phyloP scores from a whole-genome alignment of 768 basidiomycete genomes.

The Amanita muscaria region DNA sequence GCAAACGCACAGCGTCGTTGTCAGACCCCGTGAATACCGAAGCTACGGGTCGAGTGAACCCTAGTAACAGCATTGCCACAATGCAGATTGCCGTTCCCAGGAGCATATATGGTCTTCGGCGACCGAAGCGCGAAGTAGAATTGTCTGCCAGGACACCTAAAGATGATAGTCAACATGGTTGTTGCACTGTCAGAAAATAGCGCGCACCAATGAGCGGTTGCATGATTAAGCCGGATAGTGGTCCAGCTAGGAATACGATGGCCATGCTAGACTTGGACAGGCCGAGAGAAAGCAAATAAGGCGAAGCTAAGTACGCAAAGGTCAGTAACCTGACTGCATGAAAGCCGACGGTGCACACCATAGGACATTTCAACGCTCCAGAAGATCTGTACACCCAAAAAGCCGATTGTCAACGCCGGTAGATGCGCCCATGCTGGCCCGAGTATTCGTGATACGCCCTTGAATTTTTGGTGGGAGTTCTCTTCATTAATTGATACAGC shows the following conservation, averaged over 20 bases:
- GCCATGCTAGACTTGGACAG: slow-evolving; percentile 82
- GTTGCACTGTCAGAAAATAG: not conserved
- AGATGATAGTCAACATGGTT: slow-evolving; percentile 17
- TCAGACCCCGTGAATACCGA: slow-evolving; percentile 31
- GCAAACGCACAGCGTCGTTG: slow-evolving; percentile 22
- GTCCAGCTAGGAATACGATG: slow-evolving; percentile 88
- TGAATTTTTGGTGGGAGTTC: slow-evolving; percentile 27
- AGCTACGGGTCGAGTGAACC: slow-evolving; percentile 70
- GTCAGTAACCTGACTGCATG: not conserved
- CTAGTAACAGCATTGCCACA: slow-evolving; percentile 70
- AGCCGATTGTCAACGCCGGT: slow-evolving; percentile 65
- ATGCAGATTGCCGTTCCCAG: slow-evolving; percentile 58
- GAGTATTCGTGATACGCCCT: slow-evolving; percentile 48
- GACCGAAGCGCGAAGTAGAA: slow-evolving; percentile 74
- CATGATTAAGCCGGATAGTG: slow-evolving; percentile 81
- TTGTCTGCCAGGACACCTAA: slow-evolving; percentile 70
- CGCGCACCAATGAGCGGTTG: slow-evolving; percentile 76
- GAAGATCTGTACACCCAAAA: slow-evolving; percentile 80
- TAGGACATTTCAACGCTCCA: slow-evolving; percentile 97
- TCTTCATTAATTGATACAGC: not conserved
- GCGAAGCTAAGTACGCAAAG: slow-evolving; percentile 41
- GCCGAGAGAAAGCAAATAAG: slow-evolving; percentile 85
- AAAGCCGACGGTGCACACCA: slow-evolving; percentile 28
- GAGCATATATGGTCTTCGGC: slow-evolving; percentile 83
- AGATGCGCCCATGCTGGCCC: slow-evolving; percentile 64